A percentile compares a stretch with the other conserved stretches of the same genome.
phyloP scores from a whole-genome alignment of 177 flowering plant species.

The Tripterygium wilfordii region DNA sequence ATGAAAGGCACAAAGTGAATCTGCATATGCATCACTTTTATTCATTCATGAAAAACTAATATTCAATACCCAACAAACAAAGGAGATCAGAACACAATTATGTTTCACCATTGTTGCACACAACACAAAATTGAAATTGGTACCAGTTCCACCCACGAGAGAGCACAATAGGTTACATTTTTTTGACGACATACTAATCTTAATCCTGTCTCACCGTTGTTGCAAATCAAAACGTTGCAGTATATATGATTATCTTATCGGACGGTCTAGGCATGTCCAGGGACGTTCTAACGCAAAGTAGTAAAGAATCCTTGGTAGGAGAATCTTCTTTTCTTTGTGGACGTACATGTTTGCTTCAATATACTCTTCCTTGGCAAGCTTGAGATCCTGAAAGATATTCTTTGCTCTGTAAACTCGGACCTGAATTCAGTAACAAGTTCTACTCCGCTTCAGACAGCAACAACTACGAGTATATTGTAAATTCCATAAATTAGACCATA shows the following conservation, averaged over 20 bases:
- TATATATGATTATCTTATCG: too few species aligned
- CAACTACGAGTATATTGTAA: not conserved
- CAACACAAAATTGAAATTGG: too few species aligned
- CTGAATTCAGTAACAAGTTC: constrained; percentile 16
- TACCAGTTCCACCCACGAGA: too few species aligned
- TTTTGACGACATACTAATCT: too few species aligned
- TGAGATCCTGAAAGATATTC: constrained; percentile 41
- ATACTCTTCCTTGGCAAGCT: constrained; percentile 47
- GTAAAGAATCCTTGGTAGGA: constrained; percentile 45
- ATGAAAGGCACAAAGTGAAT: too few species aligned
- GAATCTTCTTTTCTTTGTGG: constrained; percentile 39
- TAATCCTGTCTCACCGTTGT: too few species aligned
- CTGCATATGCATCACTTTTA: too few species aligned
- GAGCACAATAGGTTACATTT: too few species aligned
- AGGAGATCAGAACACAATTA: not conserved
- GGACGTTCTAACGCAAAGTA: constrained; percentile 55
- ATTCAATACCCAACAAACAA: too few species aligned
- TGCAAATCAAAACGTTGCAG: too few species aligned
- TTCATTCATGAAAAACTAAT: too few species aligned
- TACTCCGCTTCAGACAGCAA: not conserved
- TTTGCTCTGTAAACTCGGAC: constrained; percentile 53
- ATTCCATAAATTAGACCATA: not conserved
- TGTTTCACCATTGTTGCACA: too few species aligned
- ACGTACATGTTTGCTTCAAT: constrained; percentile 30
- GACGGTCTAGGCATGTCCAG: constrained; percentile 27